These are phyloP conservation scores for Rubia peregrina DNA, from an alignment of 305 asterid genomes.

Conservation along the genomic window DNA sequence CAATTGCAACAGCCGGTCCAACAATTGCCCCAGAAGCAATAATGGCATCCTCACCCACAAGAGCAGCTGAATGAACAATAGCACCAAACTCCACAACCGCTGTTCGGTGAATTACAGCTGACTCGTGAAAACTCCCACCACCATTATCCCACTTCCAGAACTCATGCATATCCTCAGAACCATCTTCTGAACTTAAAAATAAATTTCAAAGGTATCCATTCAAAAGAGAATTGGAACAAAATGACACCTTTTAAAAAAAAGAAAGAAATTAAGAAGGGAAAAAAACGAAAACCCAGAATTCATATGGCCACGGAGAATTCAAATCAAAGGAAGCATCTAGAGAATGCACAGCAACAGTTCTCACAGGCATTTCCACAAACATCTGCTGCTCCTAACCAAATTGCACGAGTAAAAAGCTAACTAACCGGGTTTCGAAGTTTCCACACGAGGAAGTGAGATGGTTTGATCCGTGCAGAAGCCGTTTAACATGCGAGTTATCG, in stretches of 20 bases:
- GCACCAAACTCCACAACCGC: constrained; percentile 67
- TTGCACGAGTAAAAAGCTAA: neutral
- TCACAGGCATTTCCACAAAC: constrained; percentile 18
- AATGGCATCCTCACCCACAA: constrained; percentile 52
- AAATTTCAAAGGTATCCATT: neutral
- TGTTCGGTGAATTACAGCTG: constrained; percentile 66
- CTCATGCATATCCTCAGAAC: constrained; percentile 27
- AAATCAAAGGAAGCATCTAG: constrained; percentile 2
- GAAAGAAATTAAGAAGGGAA: neutral
- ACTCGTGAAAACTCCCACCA: constrained; percentile 67
- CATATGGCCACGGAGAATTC: neutral
- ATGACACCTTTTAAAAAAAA: neutral
- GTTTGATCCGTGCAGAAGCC: constrained; percentile 14
- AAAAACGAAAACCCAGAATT: neutral
- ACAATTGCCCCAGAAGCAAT: constrained; percentile 71
- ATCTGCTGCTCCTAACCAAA: neutral
- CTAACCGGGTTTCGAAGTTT: constrained; percentile 11
- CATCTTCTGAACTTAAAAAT: constrained; percentile 37
- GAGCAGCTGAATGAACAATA: constrained; percentile 54
- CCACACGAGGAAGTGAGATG: neutral
- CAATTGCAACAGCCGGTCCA: constrained; percentile 65
- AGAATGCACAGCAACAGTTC: neutral
- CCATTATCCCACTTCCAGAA: constrained; percentile 68
- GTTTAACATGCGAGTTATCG: neutral
- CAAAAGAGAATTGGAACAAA: neutral